Evolutionary conservation across 2,329 filamentous ascomycete species (phyloP).

Genomic region (Phialocephala subalpina): DNA sequence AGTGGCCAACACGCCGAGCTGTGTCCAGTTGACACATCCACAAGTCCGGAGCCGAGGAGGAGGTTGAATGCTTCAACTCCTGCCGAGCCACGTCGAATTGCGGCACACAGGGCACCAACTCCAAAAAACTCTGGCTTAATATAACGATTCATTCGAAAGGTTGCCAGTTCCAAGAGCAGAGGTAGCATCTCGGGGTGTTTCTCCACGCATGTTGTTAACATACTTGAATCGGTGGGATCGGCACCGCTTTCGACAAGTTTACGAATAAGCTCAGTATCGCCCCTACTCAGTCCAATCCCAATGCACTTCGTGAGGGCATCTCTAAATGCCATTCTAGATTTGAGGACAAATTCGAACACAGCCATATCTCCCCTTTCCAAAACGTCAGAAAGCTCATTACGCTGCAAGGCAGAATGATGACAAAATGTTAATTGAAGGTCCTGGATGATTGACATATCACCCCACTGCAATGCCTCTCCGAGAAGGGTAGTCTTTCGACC

Average conservation of each 20-base stretch:
- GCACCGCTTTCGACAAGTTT: neutral
- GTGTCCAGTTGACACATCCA: neutral
- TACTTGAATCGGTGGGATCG: neutral
- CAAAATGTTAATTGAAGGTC: conserved; percentile 1
- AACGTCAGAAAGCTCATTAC: neutral
- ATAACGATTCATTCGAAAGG: neutral
- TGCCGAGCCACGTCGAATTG: neutral
- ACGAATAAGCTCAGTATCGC: neutral
- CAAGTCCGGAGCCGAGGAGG: conserved; percentile 7
- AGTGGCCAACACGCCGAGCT: neutral
- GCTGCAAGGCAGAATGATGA: neutral
- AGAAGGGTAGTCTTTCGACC: neutral
- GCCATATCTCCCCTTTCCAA: neutral
- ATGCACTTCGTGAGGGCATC: neutral
- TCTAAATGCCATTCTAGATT: neutral
- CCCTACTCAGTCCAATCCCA: neutral
- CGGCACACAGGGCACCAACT: neutral
- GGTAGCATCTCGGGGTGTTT: neutral
- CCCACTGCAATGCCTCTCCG: conserved; percentile 6
- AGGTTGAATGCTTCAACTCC: neutral
- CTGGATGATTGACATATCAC: conserved; percentile 8
- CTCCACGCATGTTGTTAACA: neutral
- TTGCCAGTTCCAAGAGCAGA: neutral
- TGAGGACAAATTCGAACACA: neutral
- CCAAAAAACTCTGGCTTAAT: neutral